Evolutionary conservation across 2,329 filamentous ascomycete genomes (phyloP).

Genomic region (Cordyceps cateniannulata): DNA sequence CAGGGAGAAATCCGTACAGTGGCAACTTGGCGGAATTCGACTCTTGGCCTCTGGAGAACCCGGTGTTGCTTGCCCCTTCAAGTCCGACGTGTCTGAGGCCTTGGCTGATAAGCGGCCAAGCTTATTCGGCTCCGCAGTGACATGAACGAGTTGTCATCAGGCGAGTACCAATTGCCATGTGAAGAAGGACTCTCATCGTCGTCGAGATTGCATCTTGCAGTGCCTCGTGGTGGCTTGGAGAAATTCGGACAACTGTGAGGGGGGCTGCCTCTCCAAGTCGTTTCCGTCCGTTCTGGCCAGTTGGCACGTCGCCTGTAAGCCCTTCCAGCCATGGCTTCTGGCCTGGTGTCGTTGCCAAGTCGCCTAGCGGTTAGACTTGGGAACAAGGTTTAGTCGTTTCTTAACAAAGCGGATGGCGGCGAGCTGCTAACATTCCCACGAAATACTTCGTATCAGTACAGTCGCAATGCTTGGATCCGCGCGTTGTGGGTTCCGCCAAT

Average conservation of each 20-base stretch:
- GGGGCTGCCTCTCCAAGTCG: not conserved
- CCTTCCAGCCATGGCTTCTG: not conserved
- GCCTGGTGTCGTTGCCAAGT: constrained; percentile 2
- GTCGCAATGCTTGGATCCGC: not conserved
- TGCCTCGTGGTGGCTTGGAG: constrained; percentile 5
- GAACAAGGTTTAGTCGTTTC: constrained; percentile 3
- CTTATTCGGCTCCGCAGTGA: not conserved
- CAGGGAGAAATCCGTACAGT: not conserved
- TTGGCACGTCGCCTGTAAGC: not conserved
- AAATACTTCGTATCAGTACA: too few species aligned
- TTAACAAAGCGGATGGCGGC: not conserved
- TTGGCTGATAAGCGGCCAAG: constrained; percentile 4
- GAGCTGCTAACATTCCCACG: not conserved
- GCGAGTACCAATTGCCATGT: not conserved
- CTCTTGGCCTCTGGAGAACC: not conserved
- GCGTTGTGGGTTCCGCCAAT: not conserved
- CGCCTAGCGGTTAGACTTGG: not conserved
- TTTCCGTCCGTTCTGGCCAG: not conserved
- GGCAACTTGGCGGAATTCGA: not conserved
- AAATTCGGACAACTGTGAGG: not conserved
- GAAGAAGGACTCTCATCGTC: not conserved
- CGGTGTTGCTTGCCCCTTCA: not conserved
- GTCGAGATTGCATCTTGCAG: constrained; percentile 6
- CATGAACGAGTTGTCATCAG: not conserved
- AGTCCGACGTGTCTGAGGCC: not conserved